phyloP scores from a whole-genome alignment of 495 filamentous ascomycete species.

The Choiromyces venosus region DNA sequence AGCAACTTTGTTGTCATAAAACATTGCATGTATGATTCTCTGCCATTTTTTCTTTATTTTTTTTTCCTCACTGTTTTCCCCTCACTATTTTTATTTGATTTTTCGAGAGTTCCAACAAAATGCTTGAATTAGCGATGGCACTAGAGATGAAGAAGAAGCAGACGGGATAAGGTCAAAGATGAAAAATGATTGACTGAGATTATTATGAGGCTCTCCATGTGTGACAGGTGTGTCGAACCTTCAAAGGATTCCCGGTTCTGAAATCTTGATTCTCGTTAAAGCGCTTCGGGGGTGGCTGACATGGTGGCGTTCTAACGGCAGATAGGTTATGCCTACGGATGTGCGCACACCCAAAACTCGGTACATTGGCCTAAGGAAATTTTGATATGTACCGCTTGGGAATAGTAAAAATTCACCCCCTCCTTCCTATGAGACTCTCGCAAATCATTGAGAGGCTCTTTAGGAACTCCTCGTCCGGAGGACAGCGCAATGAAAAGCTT shows the following conservation, averaged over 20 bases:
- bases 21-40: background rate
- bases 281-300: constrained; percentile 18
- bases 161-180: no score
- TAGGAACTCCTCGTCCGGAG: background rate
- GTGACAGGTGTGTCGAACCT: constrained; percentile 13
- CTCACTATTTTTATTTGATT: background rate
- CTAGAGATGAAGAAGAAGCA: background rate
- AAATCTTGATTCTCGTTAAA: constrained; percentile 33
- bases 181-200: no score
- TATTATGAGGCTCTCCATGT: constrained; percentile 28
- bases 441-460: background rate
- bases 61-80: background rate
- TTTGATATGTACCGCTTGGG: constrained; percentile 15
- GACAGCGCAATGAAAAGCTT: background rate
- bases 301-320: constrained; percentile 32
- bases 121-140: background rate
- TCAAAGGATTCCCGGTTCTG: constrained; percentile 12
- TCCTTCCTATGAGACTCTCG: constrained; percentile 10
- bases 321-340: constrained; percentile 14
- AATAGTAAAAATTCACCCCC: constrained; percentile 4
- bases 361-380: background rate
- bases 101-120: background rate
- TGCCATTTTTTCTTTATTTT: background rate
- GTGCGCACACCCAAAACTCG: background rate
- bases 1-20: background rate